Base-by-base conservation (phyloP, 2,329 filamentous ascomycete species). In the Atkinsonella texensis region DNA sequence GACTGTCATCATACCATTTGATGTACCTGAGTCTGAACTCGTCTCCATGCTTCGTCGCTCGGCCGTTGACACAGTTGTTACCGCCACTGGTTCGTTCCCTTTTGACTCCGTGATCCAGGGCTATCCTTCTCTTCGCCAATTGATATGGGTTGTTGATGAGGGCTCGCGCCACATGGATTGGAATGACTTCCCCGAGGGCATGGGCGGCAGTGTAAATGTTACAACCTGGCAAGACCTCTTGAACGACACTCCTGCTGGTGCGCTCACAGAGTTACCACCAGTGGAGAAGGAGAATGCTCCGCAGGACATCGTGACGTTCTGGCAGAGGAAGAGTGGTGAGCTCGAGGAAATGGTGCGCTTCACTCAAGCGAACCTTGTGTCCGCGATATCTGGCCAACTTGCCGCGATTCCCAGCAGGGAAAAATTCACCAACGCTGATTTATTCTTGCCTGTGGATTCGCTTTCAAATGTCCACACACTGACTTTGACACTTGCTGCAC, bases 141-240 rank as follows among this genome's bases (percentile, higher is more conserved):
- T 95, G 33, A 79, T 96, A 59, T 97, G 90, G 88, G 90, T 96
- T 12, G 89, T 94, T 5, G 91, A 96, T 60, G 80, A 89, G 62
- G 89, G 89, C 42, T 96, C 84, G 71, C 81, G 82, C 59, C 91
- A 97, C 64, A 85, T 98, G 77, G 90, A 95, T 68, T 98, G 91
- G 90, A 90, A 88, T 59, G 87, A 91, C 63, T 80, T 90, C 2
- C 89, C 90, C 11, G 79, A 85, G 62, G 85, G 86, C 49, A 83
- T 84, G 52, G 84, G 84, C 15, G 80, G 84, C 52, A 82, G 77
- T 55, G 75, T 95, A 54, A 86, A 86, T 52, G 86, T 96, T 15
- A 80, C 83, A n/a, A 93, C 91, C 13, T 98, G 91, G 90, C 87
- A 95, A 62, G 87, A 96, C 54, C 78, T 97, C 50, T 72, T 96